Conservation (phyloP, 192 early-diverging fungal genomes). For the Gigaspora rosea region DNA sequence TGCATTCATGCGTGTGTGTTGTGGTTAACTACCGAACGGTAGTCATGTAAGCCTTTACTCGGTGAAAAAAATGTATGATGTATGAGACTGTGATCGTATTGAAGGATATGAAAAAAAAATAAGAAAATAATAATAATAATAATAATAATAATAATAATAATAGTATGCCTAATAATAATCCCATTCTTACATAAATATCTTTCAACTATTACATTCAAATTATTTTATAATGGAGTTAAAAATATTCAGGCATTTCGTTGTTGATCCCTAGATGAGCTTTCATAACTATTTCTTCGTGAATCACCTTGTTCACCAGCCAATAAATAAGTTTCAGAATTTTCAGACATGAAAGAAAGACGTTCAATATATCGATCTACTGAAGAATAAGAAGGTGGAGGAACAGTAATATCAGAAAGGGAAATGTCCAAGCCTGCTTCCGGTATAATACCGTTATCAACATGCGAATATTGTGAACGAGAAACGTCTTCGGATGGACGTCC, state of each 20-base stretch:
- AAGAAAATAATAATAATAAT: too few relatives aligned
- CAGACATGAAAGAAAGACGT: slow-evolving; percentile 17
- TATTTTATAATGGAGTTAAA: too few relatives aligned
- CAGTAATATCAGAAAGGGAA: slow-evolving; percentile 35
- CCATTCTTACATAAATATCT: too few relatives aligned
- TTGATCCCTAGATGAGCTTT: slow-evolving; percentile 23
- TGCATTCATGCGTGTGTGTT: too few relatives aligned
- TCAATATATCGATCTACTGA: slow-evolving; percentile 35
- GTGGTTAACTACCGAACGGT: too few relatives aligned
- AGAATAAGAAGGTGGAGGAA: slow-evolving; percentile 47
- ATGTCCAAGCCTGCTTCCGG: slow-evolving; percentile 34
- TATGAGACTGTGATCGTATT: too few relatives aligned
- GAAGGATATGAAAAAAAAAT: too few relatives aligned
- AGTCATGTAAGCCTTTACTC: too few relatives aligned
- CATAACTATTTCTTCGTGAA: slow-evolving; percentile 29
- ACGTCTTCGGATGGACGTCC: slow-evolving; percentile 29
- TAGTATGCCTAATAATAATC: too few relatives aligned
- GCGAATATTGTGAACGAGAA: slow-evolving; percentile 13
- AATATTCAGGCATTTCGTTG: slow-evolving; percentile 1
- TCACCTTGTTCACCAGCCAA: slow-evolving; percentile 29
- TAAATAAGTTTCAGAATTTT: slow-evolving; percentile 26
- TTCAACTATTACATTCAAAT: too few relatives aligned
- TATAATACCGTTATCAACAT: slow-evolving; percentile 7
- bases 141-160: too few relatives aligned
- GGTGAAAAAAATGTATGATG: too few relatives aligned